Conservation (phyloP, 805 yeast genomes). For the Zygosaccharomyces bisporus region DNA sequence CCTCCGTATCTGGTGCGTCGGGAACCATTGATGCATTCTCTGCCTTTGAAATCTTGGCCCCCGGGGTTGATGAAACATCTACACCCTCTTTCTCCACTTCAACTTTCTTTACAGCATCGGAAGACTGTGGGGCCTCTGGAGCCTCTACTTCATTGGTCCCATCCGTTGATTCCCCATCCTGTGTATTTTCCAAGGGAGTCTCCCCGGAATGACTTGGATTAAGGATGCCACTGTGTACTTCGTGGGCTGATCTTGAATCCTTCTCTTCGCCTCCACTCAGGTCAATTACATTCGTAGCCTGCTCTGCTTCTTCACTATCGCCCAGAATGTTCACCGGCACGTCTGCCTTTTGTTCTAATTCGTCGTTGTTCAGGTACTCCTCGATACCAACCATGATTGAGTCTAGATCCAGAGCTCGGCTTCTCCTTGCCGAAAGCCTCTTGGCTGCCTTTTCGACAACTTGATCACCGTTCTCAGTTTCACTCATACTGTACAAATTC, state of each 20-base stretch:
- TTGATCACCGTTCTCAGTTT: slow-evolving; percentile 51
- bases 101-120: background rate
- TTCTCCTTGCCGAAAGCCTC: slow-evolving; percentile 4
- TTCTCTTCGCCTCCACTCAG: slow-evolving; percentile 1
- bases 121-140: no score
- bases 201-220: background rate
- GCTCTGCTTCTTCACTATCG: slow-evolving; percentile 2
- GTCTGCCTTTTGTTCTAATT: background rate
- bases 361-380: slow-evolving; percentile 21
- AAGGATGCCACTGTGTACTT: background rate
- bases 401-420: slow-evolving; percentile 18
- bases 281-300: slow-evolving; percentile 1
- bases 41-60: no score
- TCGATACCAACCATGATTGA: slow-evolving; percentile 29
- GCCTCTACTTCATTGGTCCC: slow-evolving; percentile 1
- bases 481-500: slow-evolving; percentile 1
- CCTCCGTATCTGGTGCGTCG: background rate
- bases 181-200: background rate
- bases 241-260: background rate
- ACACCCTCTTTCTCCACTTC: no score
- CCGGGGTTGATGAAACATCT: no score
- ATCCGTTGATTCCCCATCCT: background rate
- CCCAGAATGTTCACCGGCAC: slow-evolving; percentile 12
- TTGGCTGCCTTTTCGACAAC: slow-evolving; percentile 39
- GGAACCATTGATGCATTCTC: no score